Conservation (phyloP, 768 basidiomycete species). For the Strobilomyces echinocephalus region DNA sequence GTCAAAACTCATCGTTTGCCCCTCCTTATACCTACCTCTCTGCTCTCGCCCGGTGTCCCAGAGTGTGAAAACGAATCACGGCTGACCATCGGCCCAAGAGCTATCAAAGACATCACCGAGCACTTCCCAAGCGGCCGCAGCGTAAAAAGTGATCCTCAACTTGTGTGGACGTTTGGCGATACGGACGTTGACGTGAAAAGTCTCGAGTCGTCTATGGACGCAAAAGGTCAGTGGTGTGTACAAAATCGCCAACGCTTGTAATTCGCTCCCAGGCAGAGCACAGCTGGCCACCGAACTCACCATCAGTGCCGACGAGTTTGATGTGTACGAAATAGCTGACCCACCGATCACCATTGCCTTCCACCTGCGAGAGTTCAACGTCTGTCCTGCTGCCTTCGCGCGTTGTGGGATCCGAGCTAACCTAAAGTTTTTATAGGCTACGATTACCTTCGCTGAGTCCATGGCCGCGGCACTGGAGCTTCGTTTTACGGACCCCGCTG, state of each 20-base stretch:
- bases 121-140: conserved; percentile 69
- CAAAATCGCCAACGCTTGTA: background rate
- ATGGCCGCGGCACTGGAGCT: conserved; percentile 61
- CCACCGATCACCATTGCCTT: conserved; percentile 69
- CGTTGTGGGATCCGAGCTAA: background rate
- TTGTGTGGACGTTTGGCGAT: conserved; percentile 76
- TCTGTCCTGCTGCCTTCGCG: conserved; percentile 27
- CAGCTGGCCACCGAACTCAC: conserved; percentile 73
- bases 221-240: conserved; percentile 44
- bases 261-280: conserved; percentile 42
- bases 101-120: conserved; percentile 73
- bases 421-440: conserved; percentile 49
- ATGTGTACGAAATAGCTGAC: conserved; percentile 61
- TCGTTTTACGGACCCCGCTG: conserved; percentile 69
- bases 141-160: conserved; percentile 65
- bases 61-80: conserved; percentile 56
- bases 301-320: conserved; percentile 78
- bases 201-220: conserved; percentile 59
- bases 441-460: conserved; percentile 73
- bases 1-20: conserved; percentile 76
- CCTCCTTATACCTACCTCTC: conserved; percentile 51
- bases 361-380: conserved; percentile 81
- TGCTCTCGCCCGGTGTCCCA: conserved; percentile 64
- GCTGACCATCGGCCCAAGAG: conserved; percentile 66
- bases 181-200: conserved; percentile 66